A percentile compares a stretch with the other conserved stretches of the same genome.
These are phyloP conservation scores for Pestalotiopsis fici DNA, from an alignment of 2,329 filamentous ascomycete species.

Conservation along the genomic window DNA sequence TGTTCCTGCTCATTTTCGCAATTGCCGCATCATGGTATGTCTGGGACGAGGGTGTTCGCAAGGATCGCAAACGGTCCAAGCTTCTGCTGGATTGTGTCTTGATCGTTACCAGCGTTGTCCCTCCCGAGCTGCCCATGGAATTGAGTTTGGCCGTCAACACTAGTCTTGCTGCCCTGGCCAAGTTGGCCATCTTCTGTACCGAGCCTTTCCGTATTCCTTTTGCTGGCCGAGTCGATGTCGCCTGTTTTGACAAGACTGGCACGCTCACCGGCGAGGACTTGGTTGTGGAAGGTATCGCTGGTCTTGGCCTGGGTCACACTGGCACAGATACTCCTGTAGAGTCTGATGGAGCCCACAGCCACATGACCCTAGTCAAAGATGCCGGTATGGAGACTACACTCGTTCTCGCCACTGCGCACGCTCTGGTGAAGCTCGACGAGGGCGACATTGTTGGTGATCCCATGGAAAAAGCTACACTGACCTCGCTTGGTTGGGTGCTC, in stretches of 20 bases:
- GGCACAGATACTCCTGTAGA: conserved; percentile 68
- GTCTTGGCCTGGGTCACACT: conserved; percentile 71
- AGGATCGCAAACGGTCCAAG: conserved; percentile 96
- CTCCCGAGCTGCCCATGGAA: conserved; percentile 98
- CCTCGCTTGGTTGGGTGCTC: conserved; percentile 89
- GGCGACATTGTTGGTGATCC: conserved; percentile 97
- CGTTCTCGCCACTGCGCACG: conserved; percentile 92
- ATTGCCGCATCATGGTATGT: conserved; percentile 99
- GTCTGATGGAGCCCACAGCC: conserved; percentile 79
- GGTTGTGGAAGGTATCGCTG: conserved; percentile 95
- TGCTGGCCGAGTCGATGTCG: conserved; percentile 91
- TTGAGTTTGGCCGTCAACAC: conserved; percentile 97
- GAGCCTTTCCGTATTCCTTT: conserved; percentile 98
- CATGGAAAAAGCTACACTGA: conserved; percentile 96
- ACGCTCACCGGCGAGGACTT: conserved; percentile 95
- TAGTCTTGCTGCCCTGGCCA: conserved; percentile 89
- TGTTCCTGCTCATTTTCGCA: conserved; percentile 95
- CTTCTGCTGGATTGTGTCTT: conserved; percentile 94
- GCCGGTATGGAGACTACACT: conserved; percentile 82
- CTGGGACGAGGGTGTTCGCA: conserved; percentile 93
- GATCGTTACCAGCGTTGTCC: conserved; percentile 96
- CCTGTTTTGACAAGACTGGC: conserved; percentile 98
- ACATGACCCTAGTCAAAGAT: conserved; percentile 70
- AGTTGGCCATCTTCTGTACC: conserved; percentile 96
- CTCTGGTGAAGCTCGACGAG: conserved; percentile 93